Conservation (phyloP, 768 basidiomycete genomes). For the Lactarius deliciosus region DNA sequence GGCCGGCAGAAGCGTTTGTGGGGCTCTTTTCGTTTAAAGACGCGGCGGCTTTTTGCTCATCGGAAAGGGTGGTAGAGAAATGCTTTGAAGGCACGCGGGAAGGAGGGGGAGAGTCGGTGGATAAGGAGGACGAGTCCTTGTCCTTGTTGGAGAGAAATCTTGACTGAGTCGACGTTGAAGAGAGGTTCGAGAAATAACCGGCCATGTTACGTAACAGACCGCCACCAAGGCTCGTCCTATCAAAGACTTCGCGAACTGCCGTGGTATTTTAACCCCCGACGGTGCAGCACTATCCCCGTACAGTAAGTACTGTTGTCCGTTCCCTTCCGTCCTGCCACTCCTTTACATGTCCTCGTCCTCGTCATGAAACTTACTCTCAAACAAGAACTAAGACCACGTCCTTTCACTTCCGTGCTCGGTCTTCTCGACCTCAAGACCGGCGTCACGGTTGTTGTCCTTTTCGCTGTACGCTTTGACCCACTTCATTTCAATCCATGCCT, state of each 20-base stretch:
- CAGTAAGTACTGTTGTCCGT: not conserved
- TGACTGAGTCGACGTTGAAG: constrained; percentile 57
- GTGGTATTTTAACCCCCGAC: not conserved
- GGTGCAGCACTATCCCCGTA: not conserved
- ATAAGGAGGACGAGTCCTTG: constrained; percentile 24
- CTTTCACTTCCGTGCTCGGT: constrained; percentile 79
- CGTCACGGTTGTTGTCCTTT: constrained; percentile 82
- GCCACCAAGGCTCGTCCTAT: not conserved
- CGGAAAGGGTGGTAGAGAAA: constrained; percentile 62
- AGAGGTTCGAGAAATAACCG: constrained; percentile 83
- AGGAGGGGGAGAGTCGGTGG: constrained; percentile 31
- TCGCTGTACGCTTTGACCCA: constrained; percentile 59
- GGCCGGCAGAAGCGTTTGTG: constrained; percentile 38
- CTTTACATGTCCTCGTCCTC: not conserved
- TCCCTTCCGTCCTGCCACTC: not conserved
- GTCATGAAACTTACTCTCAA: constrained; percentile 80
- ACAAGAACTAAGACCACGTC: constrained; percentile 82
- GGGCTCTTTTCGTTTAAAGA: constrained; percentile 44
- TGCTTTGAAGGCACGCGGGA: constrained; percentile 66
- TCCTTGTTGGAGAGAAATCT: constrained; percentile 59
- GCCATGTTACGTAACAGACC: constrained; percentile 44
- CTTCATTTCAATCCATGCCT: not conserved
- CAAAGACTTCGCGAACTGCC: not conserved
- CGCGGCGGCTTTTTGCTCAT: constrained; percentile 43
- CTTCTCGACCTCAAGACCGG: constrained; percentile 93